Base-by-base conservation (phyloP, 345 rosid species). In the Jatropha curcas region DNA sequence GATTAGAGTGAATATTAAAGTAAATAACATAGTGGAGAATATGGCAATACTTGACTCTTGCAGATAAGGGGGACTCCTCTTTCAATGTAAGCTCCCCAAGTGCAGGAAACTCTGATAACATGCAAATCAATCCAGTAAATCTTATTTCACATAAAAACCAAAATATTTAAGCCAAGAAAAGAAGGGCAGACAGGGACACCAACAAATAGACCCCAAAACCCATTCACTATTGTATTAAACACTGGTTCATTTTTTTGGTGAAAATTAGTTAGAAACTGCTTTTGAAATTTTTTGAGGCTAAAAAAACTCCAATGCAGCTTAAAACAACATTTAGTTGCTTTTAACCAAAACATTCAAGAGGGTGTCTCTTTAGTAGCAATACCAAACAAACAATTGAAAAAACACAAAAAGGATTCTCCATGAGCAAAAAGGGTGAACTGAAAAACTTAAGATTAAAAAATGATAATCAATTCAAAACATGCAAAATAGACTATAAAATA, bases 41-140 rank as follows among this genome's bases (percentile, higher is more conserved):
- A 79, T 61, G 62, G 67, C 70, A 73, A 65, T 87, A 89, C 98
- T 86, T 86, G 81, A 85, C 77, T 86, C 80, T 84, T 58, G 77
- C 71, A 79, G 86, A 76, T n/a, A 72, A 22, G 31, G 82, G 57
- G 48, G 86, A 70, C 80, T 90, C 90, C 50, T 88, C 86, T 76
- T 84, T 87, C 43, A 74, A 75, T 6, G 80, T 71, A 78, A 83
- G 80, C 74, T 82, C 92, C 76, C 76, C 81, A 56, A 65, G 20
- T 12, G 75, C 61, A 73, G 88, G 81, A 56, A 39, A 62, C 74
- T 89, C 99, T 91, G 86, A 11, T 14, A 60, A 61, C 37, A 2
- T 60, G 34, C 45, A 70, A 33, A 60, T 71, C 77, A 74, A 60
- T 70, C 68, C 31, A 48, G 20, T 20, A 34, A 61, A n/a, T 45